Evolutionary conservation across 192 early-diverging fungal genomes (phyloP).

Genomic region (Gaertneriomyces sp.): DNA sequence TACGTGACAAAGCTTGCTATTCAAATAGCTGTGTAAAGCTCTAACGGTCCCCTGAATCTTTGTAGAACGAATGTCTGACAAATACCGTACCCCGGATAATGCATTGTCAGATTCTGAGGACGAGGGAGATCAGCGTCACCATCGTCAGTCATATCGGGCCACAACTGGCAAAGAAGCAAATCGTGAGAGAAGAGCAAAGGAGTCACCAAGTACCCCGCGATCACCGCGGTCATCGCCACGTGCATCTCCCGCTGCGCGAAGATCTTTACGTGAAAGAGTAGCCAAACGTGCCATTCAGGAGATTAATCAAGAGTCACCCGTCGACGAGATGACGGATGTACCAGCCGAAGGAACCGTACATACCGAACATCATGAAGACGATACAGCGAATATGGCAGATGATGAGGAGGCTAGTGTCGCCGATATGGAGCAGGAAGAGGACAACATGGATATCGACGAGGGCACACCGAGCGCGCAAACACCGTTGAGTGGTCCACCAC

Average conservation of each 20-base stretch:
- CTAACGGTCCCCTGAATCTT: neutral
- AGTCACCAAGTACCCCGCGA: neutral
- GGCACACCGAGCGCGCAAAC: neutral
- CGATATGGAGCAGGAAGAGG: slow-evolving; percentile 23
- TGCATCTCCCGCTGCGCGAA: slow-evolving; percentile 2
- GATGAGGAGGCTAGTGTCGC: slow-evolving; percentile 26
- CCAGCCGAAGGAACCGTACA: neutral
- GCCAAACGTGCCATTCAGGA: neutral
- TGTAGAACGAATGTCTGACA: slow-evolving; percentile 59
- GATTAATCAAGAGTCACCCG: neutral
- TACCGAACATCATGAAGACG: neutral
- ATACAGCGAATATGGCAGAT: slow-evolving; percentile 5
- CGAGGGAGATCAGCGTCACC: slow-evolving; percentile 43
- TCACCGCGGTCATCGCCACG: neutral
- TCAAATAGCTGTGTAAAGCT: neutral
- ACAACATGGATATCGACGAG: slow-evolving; percentile 22
- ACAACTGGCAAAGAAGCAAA: slow-evolving; percentile 17
- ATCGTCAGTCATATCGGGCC: slow-evolving; percentile 34
- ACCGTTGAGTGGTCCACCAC: too few species aligned
- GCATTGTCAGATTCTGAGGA: slow-evolving; percentile 78
- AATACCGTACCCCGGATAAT: slow-evolving; percentile 72
- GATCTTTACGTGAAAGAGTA: neutral
- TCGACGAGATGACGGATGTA: neutral
- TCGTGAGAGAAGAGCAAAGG: slow-evolving; percentile 9
- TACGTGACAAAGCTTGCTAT: slow-evolving; percentile 34